These are phyloP conservation scores for Penicillium sclerotigenum DNA, from an alignment of 2,329 filamentous ascomycete species.

Conservation along the genomic window DNA sequence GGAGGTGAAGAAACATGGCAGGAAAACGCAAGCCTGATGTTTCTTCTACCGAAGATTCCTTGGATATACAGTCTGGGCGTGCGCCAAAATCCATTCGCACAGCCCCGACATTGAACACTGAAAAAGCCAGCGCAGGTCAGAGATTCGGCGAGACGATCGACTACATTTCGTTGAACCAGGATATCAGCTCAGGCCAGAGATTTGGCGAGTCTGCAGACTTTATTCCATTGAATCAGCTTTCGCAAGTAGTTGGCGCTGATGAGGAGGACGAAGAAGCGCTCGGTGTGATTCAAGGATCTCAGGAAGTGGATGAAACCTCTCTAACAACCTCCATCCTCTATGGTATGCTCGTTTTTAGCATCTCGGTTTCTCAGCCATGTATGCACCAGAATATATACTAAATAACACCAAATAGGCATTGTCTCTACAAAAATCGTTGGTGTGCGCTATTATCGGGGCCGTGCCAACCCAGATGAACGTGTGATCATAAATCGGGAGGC, in stretches of 20 bases:
- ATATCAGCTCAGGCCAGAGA: constrained; percentile 20
- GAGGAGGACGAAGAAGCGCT: constrained; percentile 39
- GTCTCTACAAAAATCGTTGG: constrained; percentile 59
- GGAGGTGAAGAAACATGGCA: neutral
- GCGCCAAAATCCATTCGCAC: neutral
- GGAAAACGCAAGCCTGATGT: neutral
- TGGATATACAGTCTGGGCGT: neutral
- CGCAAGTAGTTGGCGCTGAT: constrained; percentile 29
- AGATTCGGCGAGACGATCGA: constrained; percentile 26
- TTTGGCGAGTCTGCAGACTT: constrained; percentile 30
- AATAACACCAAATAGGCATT: constrained; percentile 24
- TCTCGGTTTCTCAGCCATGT: neutral
- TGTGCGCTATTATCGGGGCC: constrained; percentile 60
- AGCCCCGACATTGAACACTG: neutral
- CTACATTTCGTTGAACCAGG: neutral
- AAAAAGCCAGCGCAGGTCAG: constrained; percentile 19
- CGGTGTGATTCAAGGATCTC: constrained; percentile 32
- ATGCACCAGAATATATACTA: neutral
- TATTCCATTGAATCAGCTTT: constrained; percentile 32
- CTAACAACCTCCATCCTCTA: constrained; percentile 38
- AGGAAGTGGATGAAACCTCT: constrained; percentile 37
- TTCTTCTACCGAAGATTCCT: neutral
- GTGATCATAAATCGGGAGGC: constrained; percentile 65
- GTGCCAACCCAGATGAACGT: constrained; percentile 60
- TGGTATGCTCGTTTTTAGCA: constrained; percentile 27